Base-by-base conservation (phyloP, 2,329 filamentous ascomycete species). In the Botryosphaeria dothidea region DNA sequence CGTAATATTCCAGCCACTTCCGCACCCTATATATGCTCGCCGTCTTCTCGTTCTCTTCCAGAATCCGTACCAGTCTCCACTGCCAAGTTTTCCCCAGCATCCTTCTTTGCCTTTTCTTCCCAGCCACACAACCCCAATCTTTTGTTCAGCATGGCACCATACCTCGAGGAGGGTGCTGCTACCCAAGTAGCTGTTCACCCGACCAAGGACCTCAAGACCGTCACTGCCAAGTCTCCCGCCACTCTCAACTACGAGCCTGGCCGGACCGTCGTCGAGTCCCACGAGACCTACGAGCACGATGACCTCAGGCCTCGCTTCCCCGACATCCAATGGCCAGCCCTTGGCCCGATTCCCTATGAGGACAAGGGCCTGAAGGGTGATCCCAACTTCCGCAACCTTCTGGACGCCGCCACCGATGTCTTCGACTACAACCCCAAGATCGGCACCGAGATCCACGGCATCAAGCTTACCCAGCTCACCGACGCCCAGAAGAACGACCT, bases 401-500 rank as follows among this genome's bases (percentile, higher is more conserved):
- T 86, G 21, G 73, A 77, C 34, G 77, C 77, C 9, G 85, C 85
- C 15, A 84, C 83, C 0, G 82, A 84, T 27, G 78, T 86, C 41
- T 85, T 85, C 67, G 85, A 87, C 71, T 84, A 84, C 71, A 85
- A 80, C 45, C 84, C 83, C 19, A 85, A 85, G 68, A 84, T 85
- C 62, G 84, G 84, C 57, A 85, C 84, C 2, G 83, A 86, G 66
- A 69, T 86, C 49, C 79, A 80, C 48, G 83, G 84, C 3, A 74
- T 85, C 27, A 79, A 85, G 58, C 79, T 86, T 3, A 77, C 81
- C 27, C 80, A 79, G 54, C 75, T 86, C 31, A 84, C 75, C 2
- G 79, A 85, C 65, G 75, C 77, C 1, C 84, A 85, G 69, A 84
- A 82, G 73, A 83, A 86, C 67, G 84, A 86, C 61, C 77, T 86